Evolutionary conservation across 2,329 filamentous ascomycete species (phyloP), one percentile per base, ranked within the genome.

Genomic region (Penicillium sp.): DNA sequence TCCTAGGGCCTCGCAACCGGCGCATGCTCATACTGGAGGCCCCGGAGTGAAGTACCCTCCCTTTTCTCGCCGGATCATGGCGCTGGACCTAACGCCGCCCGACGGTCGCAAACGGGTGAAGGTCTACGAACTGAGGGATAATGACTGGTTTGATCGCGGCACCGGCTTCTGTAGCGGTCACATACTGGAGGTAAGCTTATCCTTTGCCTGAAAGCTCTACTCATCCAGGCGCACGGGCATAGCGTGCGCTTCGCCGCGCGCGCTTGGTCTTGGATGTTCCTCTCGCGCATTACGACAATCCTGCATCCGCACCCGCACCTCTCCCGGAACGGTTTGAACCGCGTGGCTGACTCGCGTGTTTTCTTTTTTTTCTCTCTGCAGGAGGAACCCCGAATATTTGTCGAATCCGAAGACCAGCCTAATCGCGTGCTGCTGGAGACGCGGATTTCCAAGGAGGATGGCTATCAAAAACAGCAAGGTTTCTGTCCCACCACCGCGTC

Each of bases 381-480:
- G 76, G 92, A 93, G 77, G 92, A 96, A 72, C 90, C 92, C 53
- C 87, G 89, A 71, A 93, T 99, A 65, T 83, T 91, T 59, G 95
- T 99, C 68, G 88, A 96, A 69, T 96, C 93, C 57, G 95, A 99
- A 79, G 95, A 98, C 65, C 87, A 96, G 61, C 91, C 92, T 50
- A 85, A 90, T 53, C 87, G 91, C 62, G 85, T 92, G 62, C 81
- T 99, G 37, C 82, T 99, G 58, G 91, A 97, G 76, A 96, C 93
- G 37, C 89, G 86, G 71, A 96, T 99, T 63, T 86, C 87, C 61
- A 96, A 92, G 75, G 93, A 97, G 71, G 93, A 98, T 85, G 90
- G 91, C 58, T 98, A 98, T 73, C 93, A 98, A 78, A 96, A 97
- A 78, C 95, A 99, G 76, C 93, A 98, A 88, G 92, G 92, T 89